A percentile compares a stretch with the other conserved stretches of the same genome.
Conservation (phyloP, 2,329 filamentous ascomycete genomes). For the Talaromyces islandicus region DNA sequence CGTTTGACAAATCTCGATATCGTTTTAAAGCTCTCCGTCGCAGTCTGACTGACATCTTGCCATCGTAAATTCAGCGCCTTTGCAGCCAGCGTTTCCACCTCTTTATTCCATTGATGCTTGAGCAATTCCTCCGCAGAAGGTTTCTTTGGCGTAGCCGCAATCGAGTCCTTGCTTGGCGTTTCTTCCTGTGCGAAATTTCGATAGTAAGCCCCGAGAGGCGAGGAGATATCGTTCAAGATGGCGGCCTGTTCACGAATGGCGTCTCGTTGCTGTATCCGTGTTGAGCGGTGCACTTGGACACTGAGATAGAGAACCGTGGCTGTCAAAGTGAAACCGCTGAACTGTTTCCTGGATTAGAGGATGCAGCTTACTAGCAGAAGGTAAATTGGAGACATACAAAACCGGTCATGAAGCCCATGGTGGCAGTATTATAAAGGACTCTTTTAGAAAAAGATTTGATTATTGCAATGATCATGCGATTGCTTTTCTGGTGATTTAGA, state of each 20-base stretch:
- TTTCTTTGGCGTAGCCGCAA: slow-evolving; percentile 27
- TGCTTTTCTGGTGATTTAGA: not conserved
- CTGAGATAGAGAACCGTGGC: slow-evolving; percentile 68
- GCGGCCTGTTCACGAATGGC: slow-evolving; percentile 40
- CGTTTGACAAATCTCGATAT: slow-evolving; percentile 24
- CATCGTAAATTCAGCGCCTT: slow-evolving; percentile 64
- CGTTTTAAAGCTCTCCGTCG: slow-evolving; percentile 49
- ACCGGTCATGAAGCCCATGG: slow-evolving; percentile 68
- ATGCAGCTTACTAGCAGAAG: not conserved
- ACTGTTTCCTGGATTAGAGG: slow-evolving; percentile 40
- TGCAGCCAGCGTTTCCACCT: slow-evolving; percentile 61
- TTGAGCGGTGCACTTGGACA: slow-evolving; percentile 63
- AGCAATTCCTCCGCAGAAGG: slow-evolving; percentile 58
- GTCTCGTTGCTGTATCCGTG: slow-evolving; percentile 47
- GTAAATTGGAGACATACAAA: slow-evolving; percentile 54
- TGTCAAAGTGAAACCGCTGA: slow-evolving; percentile 70
- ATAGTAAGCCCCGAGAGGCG: slow-evolving; percentile 29
- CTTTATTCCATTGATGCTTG: slow-evolving; percentile 74
- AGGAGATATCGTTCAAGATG: slow-evolving; percentile 35
- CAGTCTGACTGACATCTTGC: slow-evolving; percentile 48
- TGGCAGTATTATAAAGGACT: slow-evolving; percentile 4
- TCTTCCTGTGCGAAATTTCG: slow-evolving; percentile 20
- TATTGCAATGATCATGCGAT: not conserved
- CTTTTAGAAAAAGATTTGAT: not conserved
- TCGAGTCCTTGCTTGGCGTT: slow-evolving; percentile 1